These are phyloP conservation scores for Trichoderma sp. DNA, from an alignment of 2,329 filamentous ascomycete genomes.

Conservation along the genomic window DNA sequence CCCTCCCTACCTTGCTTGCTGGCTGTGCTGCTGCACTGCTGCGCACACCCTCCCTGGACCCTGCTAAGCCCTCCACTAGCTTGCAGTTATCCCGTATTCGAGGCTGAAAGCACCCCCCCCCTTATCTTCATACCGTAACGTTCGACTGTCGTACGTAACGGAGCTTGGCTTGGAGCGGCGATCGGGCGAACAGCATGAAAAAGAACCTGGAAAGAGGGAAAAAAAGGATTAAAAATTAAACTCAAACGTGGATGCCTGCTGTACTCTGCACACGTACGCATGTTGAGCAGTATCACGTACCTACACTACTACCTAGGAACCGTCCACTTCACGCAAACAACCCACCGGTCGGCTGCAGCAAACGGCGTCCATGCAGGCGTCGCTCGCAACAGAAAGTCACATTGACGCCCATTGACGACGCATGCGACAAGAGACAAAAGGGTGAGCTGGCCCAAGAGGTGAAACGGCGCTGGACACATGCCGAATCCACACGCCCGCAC, in stretches of 20 bases:
- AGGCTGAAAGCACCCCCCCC: neutral
- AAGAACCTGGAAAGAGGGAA: too few species aligned
- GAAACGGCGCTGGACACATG: neutral
- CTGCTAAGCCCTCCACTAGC: slow-evolving; percentile 9
- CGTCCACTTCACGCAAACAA: too few species aligned
- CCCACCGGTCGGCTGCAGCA: neutral
- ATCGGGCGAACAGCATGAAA: too few species aligned
- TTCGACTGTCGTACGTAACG: neutral
- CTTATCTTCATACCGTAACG: neutral
- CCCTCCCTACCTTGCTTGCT: neutral
- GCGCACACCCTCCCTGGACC: neutral
- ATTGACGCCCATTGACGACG: neutral
- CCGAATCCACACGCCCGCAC: slow-evolving; percentile 17
- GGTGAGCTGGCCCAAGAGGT: neutral
- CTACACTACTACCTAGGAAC: too few species aligned
- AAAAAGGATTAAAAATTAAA: too few species aligned
- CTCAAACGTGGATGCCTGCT: too few species aligned
- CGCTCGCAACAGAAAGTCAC: slow-evolving; percentile 8
- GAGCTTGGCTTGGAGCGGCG: neutral
- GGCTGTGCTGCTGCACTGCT: neutral
- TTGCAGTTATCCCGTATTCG: slow-evolving; percentile 11
- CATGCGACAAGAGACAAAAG: neutral
- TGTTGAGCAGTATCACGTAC: too few species aligned
- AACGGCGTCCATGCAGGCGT: neutral
- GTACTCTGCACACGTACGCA: too few species aligned